Conservation (phyloP, 805 yeast species). For the Brettanomyces naardenensis region DNA sequence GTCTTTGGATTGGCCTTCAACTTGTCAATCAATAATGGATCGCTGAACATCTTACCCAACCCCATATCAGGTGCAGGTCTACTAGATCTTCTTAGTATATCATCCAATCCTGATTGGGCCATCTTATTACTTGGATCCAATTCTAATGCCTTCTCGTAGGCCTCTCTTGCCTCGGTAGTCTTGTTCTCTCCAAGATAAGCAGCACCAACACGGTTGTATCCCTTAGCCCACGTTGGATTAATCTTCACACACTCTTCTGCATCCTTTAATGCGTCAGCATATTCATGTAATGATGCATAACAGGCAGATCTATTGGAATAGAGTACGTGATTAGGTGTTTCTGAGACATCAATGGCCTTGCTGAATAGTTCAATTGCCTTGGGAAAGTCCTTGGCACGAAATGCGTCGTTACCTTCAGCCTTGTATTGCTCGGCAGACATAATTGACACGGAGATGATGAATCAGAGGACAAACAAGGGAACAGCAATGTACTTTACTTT, state of each 20-base stretch:
- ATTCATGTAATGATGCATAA: conserved; percentile 72
- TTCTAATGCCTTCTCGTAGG: conserved; percentile 73
- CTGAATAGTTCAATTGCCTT: conserved; percentile 77
- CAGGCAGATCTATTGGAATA: conserved; percentile 93
- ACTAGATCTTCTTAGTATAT: conserved; percentile 48
- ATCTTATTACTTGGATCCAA: conserved; percentile 75
- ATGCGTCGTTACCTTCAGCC: conserved; percentile 90
- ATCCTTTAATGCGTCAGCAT: conserved; percentile 67
- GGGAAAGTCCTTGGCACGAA: conserved; percentile 76
- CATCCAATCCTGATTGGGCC: conserved; percentile 75
- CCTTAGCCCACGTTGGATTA: conserved; percentile 90
- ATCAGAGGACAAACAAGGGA: too few relatives aligned
- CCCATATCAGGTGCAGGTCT: conserved; percentile 33
- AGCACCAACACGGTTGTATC: conserved; percentile 88
- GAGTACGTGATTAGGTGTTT: conserved; percentile 82
- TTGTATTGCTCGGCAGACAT: conserved; percentile 60
- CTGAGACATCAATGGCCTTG: conserved; percentile 77
- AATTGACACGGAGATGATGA: too few relatives aligned
- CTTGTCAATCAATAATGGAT: conserved; percentile 70
- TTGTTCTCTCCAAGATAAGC: conserved; percentile 85
- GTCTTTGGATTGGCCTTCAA: conserved; percentile 82
- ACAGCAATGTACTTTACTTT: too few relatives aligned
- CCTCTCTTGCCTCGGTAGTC: conserved; percentile 61
- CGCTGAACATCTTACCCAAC: conserved; percentile 67
- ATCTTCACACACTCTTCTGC: conserved; percentile 78